Conservation (phyloP, 352 stramenopile species). For the Phytopythium kandeliae region DNA sequence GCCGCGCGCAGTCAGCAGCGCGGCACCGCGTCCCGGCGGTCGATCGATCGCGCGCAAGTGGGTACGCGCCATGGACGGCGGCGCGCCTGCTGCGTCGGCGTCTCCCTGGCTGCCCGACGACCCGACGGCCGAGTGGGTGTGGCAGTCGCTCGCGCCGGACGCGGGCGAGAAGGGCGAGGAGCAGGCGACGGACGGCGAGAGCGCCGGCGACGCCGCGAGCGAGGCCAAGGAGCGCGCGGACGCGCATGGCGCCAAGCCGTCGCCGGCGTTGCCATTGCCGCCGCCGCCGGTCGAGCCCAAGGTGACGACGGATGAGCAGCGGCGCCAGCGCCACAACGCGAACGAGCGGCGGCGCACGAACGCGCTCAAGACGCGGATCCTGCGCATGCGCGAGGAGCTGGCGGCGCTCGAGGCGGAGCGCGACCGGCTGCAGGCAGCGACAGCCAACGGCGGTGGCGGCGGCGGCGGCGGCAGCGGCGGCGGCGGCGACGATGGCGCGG, state of each 20-base stretch:
- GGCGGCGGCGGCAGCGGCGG: background rate
- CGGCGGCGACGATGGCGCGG: background rate
- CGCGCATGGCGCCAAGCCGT: background rate
- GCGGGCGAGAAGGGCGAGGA: background rate
- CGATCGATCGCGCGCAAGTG: too few relatives aligned
- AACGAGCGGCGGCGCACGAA: conserved; percentile 58
- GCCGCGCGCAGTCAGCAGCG: too few relatives aligned
- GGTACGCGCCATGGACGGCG: too few relatives aligned
- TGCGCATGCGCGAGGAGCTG: conserved; percentile 42
- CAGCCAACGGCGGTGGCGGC: background rate
- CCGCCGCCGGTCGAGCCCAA: background rate
- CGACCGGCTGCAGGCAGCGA: conserved; percentile 23
- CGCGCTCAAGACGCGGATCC: conserved; percentile 40
- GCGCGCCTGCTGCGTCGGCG: too few relatives aligned
- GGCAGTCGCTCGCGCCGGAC: background rate
- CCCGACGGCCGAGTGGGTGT: background rate
- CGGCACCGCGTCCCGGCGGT: too few relatives aligned
- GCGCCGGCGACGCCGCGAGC: background rate
- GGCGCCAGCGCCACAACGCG: conserved; percentile 47
- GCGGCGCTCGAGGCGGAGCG: conserved; percentile 38
- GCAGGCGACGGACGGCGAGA: background rate
- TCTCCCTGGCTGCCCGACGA: background rate
- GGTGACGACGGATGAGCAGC: conserved; percentile 23
- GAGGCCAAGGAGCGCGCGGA: background rate
- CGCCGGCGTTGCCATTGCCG: background rate